Evolutionary conservation across 2,329 filamentous ascomycete genomes (phyloP).

Genomic region (Sporothrix variecibatus): DNA sequence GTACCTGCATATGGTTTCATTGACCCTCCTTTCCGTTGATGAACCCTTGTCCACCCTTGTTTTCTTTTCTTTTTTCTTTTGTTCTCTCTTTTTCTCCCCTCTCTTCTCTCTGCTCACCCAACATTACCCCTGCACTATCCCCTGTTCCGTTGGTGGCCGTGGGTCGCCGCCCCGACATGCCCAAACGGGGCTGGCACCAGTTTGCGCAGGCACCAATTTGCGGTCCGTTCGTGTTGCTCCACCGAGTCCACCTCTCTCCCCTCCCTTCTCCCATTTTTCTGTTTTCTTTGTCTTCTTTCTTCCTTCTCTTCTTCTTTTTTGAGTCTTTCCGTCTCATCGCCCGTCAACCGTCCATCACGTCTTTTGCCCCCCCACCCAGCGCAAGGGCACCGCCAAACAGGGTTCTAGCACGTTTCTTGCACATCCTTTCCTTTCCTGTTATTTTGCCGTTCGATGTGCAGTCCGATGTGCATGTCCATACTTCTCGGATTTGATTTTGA

Average conservation of each 20-base stretch:
- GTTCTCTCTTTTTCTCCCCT: neutral
- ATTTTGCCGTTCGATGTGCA: conserved; percentile 6
- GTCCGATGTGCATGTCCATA: neutral
- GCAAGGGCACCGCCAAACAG: neutral
- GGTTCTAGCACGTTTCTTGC: neutral
- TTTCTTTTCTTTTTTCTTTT: neutral
- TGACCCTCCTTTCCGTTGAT: neutral
- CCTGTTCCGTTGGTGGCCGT: neutral
- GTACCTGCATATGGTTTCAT: conserved; percentile 25
- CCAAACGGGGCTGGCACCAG: conserved; percentile 13
- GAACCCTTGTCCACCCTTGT: neutral
- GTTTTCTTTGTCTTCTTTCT: neutral
- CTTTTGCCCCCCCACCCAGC: neutral
- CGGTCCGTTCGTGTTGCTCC: conserved; percentile 16
- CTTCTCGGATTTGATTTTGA: neutral
- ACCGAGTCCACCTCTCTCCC: neutral
- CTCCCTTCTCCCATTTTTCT: neutral
- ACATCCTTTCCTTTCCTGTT: conserved; percentile 21
- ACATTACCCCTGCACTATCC: neutral
- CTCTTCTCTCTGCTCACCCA: neutral
- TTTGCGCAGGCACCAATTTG: conserved; percentile 7
- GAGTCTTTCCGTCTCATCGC: neutral
- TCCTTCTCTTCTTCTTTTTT: neutral
- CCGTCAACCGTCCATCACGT: neutral
- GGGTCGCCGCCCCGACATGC: conserved; percentile 7